Percentiles rank a stretch among this genome's conserved stretches.
phyloP scores from a whole-genome alignment of 2,329 filamentous ascomycete species.

The Aureobasidium subglaciale region DNA sequence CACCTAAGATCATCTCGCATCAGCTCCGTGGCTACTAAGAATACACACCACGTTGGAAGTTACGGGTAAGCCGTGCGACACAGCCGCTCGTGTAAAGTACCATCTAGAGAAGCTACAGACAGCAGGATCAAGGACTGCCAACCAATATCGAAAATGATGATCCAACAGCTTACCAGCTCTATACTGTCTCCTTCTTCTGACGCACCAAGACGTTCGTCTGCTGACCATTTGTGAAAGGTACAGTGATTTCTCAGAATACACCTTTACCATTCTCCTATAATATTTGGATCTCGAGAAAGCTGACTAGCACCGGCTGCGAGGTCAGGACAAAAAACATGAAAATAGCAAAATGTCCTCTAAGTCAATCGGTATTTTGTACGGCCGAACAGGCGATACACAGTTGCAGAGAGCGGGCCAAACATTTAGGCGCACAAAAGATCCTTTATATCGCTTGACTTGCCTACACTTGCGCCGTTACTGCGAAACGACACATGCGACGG shows the following conservation, averaged over 20 bases:
- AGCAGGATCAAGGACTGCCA: neutral
- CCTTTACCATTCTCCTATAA: neutral
- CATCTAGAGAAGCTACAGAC: neutral
- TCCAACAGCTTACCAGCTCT: conserved; percentile 1
- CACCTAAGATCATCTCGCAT: neutral
- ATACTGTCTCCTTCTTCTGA: neutral
- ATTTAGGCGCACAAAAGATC: neutral
- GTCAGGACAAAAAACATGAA: neutral
- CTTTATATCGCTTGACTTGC: neutral
- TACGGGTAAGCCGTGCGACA: conserved; percentile 3
- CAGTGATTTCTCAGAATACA: neutral
- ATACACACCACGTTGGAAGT: neutral
- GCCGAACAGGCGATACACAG: neutral
- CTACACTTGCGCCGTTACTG: neutral
- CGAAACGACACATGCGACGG: neutral
- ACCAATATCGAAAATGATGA: neutral
- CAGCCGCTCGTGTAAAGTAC: neutral
- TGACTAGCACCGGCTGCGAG: neutral
- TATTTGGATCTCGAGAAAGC: neutral
- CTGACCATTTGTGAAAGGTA: neutral
- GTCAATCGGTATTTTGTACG: neutral
- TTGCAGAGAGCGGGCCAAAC: neutral
- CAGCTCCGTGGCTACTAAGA: neutral
- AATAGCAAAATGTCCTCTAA: neutral
- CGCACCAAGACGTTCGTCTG: neutral